Percentiles rank a stretch among this genome's conserved stretches.
These are phyloP conservation scores for Waltiozyma sp. DNA, from an alignment of 1,139 yeast genomes.

Conservation along the genomic window DNA sequence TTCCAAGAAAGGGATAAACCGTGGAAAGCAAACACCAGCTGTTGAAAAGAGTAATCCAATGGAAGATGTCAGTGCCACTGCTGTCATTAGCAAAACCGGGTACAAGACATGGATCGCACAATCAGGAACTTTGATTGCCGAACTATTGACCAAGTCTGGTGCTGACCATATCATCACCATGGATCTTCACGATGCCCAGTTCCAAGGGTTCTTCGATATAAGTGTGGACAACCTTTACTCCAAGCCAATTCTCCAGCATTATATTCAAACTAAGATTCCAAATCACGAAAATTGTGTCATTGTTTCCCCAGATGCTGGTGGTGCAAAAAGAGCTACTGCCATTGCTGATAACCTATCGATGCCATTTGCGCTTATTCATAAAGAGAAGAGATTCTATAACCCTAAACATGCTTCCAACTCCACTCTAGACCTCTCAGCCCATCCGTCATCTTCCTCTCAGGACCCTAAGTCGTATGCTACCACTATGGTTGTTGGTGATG, in stretches of 20 bases:
- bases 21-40: conserved; percentile 1
- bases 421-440: conserved; percentile 11
- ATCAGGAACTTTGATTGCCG: conserved; percentile 87
- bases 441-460: background rate
- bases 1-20: conserved; percentile 41
- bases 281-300: conserved; percentile 70
- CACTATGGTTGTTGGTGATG: conserved; percentile 92
- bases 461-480: conserved; percentile 37
- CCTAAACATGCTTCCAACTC: conserved; percentile 11
- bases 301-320: conserved; percentile 96
- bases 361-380: conserved; percentile 90
- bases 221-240: conserved; percentile 89
- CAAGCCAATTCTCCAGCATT: conserved; percentile 73
- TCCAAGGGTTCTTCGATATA: conserved; percentile 85
- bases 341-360: conserved; percentile 85
- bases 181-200: conserved; percentile 96
- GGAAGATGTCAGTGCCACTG: background rate
- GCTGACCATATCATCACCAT: conserved; percentile 94
- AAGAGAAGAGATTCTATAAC: conserved; percentile 59
- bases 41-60: background rate
- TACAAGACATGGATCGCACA: conserved; percentile 95
- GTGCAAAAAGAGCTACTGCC: conserved; percentile 92
- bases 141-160: conserved; percentile 82
- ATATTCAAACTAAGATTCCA: conserved; percentile 64
- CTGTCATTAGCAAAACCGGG: conserved; percentile 38